Evolutionary conservation across 2,329 filamentous ascomycete species (phyloP), one percentile per base, ranked within the genome.

Genomic region (Aspergillus flavus): DNA sequence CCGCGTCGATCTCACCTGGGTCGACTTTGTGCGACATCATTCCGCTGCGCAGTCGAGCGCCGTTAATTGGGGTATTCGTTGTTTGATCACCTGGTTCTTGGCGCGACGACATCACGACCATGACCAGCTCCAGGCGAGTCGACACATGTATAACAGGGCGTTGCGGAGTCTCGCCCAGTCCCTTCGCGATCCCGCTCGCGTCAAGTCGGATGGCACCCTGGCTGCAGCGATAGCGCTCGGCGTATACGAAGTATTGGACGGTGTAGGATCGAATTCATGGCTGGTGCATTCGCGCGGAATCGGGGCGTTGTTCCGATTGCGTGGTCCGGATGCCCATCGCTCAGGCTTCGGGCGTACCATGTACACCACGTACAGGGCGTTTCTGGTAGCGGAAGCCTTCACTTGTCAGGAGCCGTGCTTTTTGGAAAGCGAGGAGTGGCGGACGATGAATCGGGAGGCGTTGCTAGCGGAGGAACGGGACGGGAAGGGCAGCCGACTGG

Each of bases 261-360:
- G 58, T 1, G 58, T 68, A 4, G 62, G 48, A 6, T 43, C 63
- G 21, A 63, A 61, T 46, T 65, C 66, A 6, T 71, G 69, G 69
- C 39, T 71, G n/a, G 43, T 67, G 5, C 69, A 71, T 52, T 68
- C 69, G 1, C 59, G 65, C 5, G 69, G 69, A 4, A 65, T 71
- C 5, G 61, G 43, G 2, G 48, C 56, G 41, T 45, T 71, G 11
- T 61, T 70, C 28, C 61, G 41, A 4, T 36, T 70, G 6, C 65
- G 69, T 1, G 69, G 69, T 0, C 54, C 69, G 6, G 45, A 62
- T 9, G 61, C 62, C 6, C 68, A 71, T 53, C 36, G 34, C 6
- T 34, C 30, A 9, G 69, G 69, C 4, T 63, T 69, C 36, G 63
- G 66, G 1, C 65, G 69, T 19, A 71, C 69, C 11, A 43, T 71